Evolutionary conservation across 2,329 filamentous ascomycete genomes (phyloP).

Genomic region (Davidsoniella neocaledoniae): DNA sequence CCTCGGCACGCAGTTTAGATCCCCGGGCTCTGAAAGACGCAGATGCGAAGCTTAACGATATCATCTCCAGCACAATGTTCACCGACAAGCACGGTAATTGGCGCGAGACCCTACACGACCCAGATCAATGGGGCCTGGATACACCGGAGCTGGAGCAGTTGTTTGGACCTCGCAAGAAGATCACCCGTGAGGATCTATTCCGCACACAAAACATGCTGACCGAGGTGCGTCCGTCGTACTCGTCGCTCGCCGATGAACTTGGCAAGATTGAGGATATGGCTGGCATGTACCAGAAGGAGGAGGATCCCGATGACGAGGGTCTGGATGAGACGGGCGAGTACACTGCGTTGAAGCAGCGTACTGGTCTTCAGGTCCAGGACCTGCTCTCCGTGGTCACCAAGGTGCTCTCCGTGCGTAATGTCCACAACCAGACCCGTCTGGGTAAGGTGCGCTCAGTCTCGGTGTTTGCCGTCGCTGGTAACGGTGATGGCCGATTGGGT

Average conservation of each 20-base stretch:
- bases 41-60: conserved; percentile 10
- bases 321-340: conserved; percentile 34
- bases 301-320: conserved; percentile 33
- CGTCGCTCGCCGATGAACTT: conserved; percentile 23
- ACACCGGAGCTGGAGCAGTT: conserved; percentile 14
- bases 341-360: conserved; percentile 35
- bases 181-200: conserved; percentile 10
- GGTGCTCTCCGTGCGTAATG: conserved; percentile 53
- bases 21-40: conserved; percentile 9
- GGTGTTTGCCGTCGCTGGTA: conserved; percentile 67
- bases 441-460: conserved; percentile 76
- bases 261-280: conserved; percentile 36
- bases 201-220: conserved; percentile 12
- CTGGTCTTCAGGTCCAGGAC: conserved; percentile 35
- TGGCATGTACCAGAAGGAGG: conserved; percentile 31
- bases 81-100: conserved; percentile 18
- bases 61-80: conserved; percentile 10
- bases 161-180: conserved; percentile 11
- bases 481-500: conserved; percentile 70
- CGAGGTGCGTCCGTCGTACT: conserved; percentile 13
- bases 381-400: conserved; percentile 47
- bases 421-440: conserved; percentile 87
- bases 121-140: conserved; percentile 17
- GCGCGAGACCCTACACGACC: conserved; percentile 20
- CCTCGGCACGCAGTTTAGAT: conserved; percentile 5